These are phyloP conservation scores for Carex myosuroides DNA, from an alignment of 176 grass and related monocot genomes.

Conservation along the genomic window DNA sequence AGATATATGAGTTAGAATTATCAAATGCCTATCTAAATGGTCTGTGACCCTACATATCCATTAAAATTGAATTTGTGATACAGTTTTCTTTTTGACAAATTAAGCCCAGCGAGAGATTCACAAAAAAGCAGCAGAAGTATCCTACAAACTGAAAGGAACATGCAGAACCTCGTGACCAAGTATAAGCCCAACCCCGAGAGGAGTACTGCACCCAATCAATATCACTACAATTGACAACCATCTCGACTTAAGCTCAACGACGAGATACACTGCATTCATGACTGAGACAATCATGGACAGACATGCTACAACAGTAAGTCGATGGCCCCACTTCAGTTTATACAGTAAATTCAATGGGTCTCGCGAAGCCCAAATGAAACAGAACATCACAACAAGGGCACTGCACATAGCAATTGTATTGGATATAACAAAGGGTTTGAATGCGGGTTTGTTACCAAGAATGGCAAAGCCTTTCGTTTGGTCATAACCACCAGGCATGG, in stretches of 20 bases:
- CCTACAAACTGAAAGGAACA: constrained; percentile 14
- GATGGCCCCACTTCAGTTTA: constrained; percentile 28
- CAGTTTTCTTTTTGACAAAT: background rate
- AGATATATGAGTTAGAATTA: background rate
- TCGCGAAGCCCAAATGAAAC: constrained; percentile 32
- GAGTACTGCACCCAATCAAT: constrained; percentile 35
- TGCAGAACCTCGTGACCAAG: constrained; percentile 23
- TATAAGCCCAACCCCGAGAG: constrained; percentile 18
- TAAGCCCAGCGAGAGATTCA: background rate
- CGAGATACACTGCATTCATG: background rate
- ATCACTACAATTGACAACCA: constrained; percentile 30
- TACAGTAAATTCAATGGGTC: constrained; percentile 22
- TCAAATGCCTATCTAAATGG: background rate
- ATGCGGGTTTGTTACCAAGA: constrained; percentile 4
- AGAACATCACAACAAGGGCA: constrained; percentile 30
- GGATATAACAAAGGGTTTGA: constrained; percentile 34
- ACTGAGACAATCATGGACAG: constrained; percentile 21
- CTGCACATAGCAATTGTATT: constrained; percentile 39
- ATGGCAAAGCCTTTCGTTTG: constrained; percentile 5
- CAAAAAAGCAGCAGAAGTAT: background rate
- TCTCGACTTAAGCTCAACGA: background rate
- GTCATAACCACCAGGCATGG: constrained; percentile 40
- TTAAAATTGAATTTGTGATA: background rate
- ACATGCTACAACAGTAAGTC: constrained; percentile 15
- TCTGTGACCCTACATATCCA: background rate